A percentile compares a stretch with the other conserved stretches of the same genome.
Evolutionary conservation across 1,139 yeast species (phyloP).

Genomic region (Lodderomyces elongisporus): DNA sequence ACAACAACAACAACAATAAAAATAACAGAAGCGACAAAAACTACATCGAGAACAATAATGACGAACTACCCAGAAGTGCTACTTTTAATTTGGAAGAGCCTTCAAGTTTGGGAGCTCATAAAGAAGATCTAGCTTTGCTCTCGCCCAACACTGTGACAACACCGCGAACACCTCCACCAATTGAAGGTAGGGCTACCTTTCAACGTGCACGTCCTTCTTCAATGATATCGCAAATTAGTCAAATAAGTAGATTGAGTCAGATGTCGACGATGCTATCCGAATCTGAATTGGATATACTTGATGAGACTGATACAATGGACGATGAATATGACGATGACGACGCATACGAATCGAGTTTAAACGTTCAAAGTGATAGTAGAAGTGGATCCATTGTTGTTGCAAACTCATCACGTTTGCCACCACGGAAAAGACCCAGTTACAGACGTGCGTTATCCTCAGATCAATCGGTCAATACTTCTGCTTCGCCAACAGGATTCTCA

Average conservation of each 20-base stretch:
- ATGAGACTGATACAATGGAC: constrained; percentile 45
- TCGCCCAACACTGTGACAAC: not conserved
- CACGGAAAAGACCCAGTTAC: constrained; percentile 29
- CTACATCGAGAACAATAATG: not conserved
- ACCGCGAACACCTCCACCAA: constrained; percentile 12
- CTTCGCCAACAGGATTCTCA: constrained; percentile 23
- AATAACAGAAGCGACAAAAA: not conserved
- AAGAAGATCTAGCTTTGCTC: too few species aligned
- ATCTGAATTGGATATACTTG: constrained; percentile 38
- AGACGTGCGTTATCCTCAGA: constrained; percentile 35
- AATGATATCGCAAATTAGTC: constrained; percentile 59
- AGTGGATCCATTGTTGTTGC: constrained; percentile 2
- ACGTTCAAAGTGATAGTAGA: constrained; percentile 22
- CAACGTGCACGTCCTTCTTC: constrained; percentile 55
- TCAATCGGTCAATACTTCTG: constrained; percentile 30
- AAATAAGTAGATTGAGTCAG: constrained; percentile 52
- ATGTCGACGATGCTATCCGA: constrained; percentile 48
- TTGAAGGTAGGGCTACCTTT: constrained; percentile 6
- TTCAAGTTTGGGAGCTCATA: too few species aligned
- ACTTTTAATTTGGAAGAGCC: too few species aligned
- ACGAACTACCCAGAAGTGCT: not conserved
- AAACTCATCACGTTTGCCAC: constrained; percentile 7
- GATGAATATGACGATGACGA: constrained; percentile 35
- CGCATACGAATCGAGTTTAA: constrained; percentile 29
- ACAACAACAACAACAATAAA: not conserved